phyloP scores from a whole-genome alignment of 306 rosid species.

The Vachellia pachyceras region DNA sequence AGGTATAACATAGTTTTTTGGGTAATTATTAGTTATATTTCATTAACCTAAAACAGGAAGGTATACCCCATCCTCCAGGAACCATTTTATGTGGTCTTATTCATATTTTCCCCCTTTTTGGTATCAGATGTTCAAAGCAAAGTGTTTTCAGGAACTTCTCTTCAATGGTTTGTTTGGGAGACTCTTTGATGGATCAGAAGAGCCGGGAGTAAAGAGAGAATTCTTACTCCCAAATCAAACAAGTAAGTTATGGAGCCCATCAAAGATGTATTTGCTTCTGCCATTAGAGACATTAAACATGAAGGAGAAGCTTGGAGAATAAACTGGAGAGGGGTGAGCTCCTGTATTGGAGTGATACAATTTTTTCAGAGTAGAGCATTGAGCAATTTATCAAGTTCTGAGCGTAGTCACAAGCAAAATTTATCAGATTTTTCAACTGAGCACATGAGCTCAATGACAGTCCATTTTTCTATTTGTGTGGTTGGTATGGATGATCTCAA shows the following conservation, averaged over 20 bases:
- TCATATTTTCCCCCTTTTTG: background rate
- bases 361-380: conserved; percentile 42
- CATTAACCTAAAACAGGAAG: background rate
- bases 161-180: conserved; percentile 74
- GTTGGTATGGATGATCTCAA: conserved; percentile 43
- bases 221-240: conserved; percentile 53
- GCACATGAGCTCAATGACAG: conserved; percentile 26
- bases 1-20: conserved; percentile 52
- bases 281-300: conserved; percentile 52
- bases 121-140: conserved; percentile 62
- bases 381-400: conserved; percentile 24
- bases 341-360: conserved; percentile 56
- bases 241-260: conserved; percentile 53
- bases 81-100: conserved; percentile 12
- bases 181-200: conserved; percentile 52
- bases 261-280: conserved; percentile 63
- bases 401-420: conserved; percentile 30
- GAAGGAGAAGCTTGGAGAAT: conserved; percentile 45
- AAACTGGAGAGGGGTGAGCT: conserved; percentile 61
- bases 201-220: conserved; percentile 47
- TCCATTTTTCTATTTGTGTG: conserved; percentile 56
- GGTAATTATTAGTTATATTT: background rate
- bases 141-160: conserved; percentile 70
- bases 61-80: conserved; percentile 7
- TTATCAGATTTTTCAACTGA: conserved; percentile 35